A percentile compares a stretch with the other conserved stretches of the same genome.
Evolutionary conservation across 345 rosid genomes (phyloP).

Genomic region (Citrus hindsii): DNA sequence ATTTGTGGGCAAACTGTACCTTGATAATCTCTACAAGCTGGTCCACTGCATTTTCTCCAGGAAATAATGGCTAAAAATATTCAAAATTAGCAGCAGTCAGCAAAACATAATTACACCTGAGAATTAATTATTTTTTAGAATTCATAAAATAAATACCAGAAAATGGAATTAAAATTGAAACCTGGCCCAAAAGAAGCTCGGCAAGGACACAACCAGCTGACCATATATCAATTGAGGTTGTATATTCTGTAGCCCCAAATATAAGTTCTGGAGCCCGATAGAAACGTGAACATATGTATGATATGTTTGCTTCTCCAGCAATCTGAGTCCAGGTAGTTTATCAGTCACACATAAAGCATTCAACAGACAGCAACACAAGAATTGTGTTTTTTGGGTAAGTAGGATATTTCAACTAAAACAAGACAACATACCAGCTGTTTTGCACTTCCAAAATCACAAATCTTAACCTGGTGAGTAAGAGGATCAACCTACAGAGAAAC

Average conservation of each 20-base stretch:
- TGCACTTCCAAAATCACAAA: constrained; percentile 93
- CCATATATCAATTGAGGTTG: constrained; percentile 72
- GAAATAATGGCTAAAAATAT: constrained; percentile 69
- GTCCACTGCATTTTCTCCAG: constrained; percentile 92
- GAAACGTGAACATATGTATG: constrained; percentile 67
- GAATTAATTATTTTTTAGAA: not conserved
- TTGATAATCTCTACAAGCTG: constrained; percentile 97
- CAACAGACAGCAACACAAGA: not conserved
- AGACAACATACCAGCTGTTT: constrained; percentile 65
- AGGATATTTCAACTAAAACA: not conserved
- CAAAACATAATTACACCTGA: not conserved
- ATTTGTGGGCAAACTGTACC: constrained; percentile 29
- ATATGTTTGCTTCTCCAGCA: constrained; percentile 59
- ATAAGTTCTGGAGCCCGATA: constrained; percentile 75
- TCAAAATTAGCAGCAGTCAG: not conserved
- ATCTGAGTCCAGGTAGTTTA: constrained; percentile 42
- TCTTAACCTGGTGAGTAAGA: constrained; percentile 69
- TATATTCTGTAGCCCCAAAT: constrained; percentile 68
- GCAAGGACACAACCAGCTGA: constrained; percentile 81
- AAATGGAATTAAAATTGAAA: constrained; percentile 12
- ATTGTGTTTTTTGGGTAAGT: not conserved
- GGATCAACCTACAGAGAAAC: constrained; percentile 72
- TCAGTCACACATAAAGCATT: constrained; percentile 1
- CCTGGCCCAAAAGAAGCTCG: constrained; percentile 74
- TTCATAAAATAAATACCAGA: not conserved